phyloP scores from a whole-genome alignment of 2,329 filamentous ascomycete species.

The Neurospora crassa region DNA sequence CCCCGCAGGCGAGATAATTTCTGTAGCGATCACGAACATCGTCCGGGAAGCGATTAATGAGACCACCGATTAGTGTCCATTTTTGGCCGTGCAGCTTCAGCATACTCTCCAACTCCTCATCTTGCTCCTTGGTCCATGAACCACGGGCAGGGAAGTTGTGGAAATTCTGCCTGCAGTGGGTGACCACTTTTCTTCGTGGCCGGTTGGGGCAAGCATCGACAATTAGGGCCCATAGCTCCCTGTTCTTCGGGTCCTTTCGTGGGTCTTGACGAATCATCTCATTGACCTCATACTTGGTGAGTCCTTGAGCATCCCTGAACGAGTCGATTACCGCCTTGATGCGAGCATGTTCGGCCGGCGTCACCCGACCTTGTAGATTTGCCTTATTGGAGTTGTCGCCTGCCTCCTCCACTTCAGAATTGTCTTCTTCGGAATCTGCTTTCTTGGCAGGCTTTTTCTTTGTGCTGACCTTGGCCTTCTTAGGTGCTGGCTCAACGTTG shows the following conservation, averaged over 20 bases:
- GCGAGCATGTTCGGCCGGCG: constrained; percentile 7
- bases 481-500: not conserved
- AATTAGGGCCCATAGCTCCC: constrained; percentile 42
- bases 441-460: not conserved
- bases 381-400: not conserved
- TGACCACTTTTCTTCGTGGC: constrained; percentile 43
- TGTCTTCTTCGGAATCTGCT: not conserved
- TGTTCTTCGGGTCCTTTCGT: constrained; percentile 20
- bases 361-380: not conserved
- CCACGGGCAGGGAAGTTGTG: constrained; percentile 55
- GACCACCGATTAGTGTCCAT: constrained; percentile 52
- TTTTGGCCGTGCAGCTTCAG: constrained; percentile 40
- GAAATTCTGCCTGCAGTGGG: constrained; percentile 51
- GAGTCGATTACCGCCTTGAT: constrained; percentile 11
- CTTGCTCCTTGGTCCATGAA: constrained; percentile 49
- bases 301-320: constrained; percentile 8
- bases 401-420: not conserved
- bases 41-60: constrained; percentile 53
- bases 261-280: constrained; percentile 15
- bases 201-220: constrained; percentile 38
- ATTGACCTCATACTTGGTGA: constrained; percentile 15
- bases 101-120: constrained; percentile 39
- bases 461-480: not conserved
- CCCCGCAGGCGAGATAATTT: constrained; percentile 54
- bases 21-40: constrained; percentile 63